These are phyloP conservation scores for Colletotrichum lini DNA, from an alignment of 2,329 filamentous ascomycete species.

Conservation along the genomic window DNA sequence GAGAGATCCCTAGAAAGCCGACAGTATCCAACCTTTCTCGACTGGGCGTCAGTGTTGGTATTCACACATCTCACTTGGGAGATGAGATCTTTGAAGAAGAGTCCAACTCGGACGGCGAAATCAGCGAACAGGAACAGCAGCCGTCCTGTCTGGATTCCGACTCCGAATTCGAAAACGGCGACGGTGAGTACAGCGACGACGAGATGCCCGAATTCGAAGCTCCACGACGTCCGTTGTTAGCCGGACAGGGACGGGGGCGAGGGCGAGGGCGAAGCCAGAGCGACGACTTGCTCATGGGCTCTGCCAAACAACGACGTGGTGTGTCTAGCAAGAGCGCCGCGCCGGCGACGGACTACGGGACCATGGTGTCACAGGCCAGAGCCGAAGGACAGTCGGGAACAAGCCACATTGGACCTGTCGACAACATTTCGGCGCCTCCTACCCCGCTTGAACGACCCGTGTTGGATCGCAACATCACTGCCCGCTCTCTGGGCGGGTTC, in stretches of 20 bases:
- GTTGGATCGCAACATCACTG: constrained; percentile 33
- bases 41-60: constrained; percentile 78
- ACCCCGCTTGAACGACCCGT: constrained; percentile 34
- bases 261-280: constrained; percentile 40
- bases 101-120: constrained; percentile 51
- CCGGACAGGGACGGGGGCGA: constrained; percentile 29
- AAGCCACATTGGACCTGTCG: constrained; percentile 19
- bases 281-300: constrained; percentile 32
- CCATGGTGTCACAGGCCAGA: constrained; percentile 42
- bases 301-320: constrained; percentile 40
- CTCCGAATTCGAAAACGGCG: constrained; percentile 52
- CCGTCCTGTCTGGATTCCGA: constrained; percentile 50
- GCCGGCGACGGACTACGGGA: constrained; percentile 46
- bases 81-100: constrained; percentile 69
- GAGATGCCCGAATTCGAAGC: constrained; percentile 43
- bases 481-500: constrained; percentile 36
- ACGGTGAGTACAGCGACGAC: constrained; percentile 50
- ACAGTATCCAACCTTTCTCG: constrained; percentile 66
- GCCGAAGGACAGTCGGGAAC: constrained; percentile 32
- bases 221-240: constrained; percentile 42
- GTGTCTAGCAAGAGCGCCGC: constrained; percentile 29
- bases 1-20: constrained; percentile 73
- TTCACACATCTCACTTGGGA: constrained; percentile 81
- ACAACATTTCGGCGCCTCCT: constrained; percentile 37
- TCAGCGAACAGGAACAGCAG: constrained; percentile 57